Evolutionary conservation across 805 yeast genomes (phyloP), one percentile per base, ranked within the genome.

Genomic region (Kodamaea restingae): DNA sequence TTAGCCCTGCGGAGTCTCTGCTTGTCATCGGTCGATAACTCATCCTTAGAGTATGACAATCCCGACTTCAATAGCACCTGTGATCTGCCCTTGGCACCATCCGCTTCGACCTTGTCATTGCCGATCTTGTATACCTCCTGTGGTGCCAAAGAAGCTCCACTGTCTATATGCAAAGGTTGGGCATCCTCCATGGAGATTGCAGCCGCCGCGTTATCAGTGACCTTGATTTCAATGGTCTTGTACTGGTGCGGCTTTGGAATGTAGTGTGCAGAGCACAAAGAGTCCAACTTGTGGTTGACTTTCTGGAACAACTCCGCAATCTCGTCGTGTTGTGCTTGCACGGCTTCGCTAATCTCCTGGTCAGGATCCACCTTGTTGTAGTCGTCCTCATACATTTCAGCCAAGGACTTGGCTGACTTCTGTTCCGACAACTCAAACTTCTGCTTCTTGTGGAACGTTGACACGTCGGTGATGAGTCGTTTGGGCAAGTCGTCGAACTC

Each of bases 121-220:
- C 71, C 66, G 36, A 71, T 67, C 56, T 71, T 77, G 63, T 82
- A 93, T 7, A 93, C 72, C 63, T 91, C 98, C 66, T 91, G 98
- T 28, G 98, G 98, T 2, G 98, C 98, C 52, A 93, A 71, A 35
- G 84, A 76, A 10, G 81, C 68, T 15, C 81, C 86, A 24, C 76
- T 67, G 2, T 93, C 78, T 65, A 85, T 71, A 26, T 88, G 81
- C 42, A 87, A 71, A 36, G 98, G 98, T 65, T 88, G 97, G 1
- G 96, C 93, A 55, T 93, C 98, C 64, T 91, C 98, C 95, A 91
- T 86, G 2, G 82, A 56, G 36, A 93, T 82, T 2, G 95, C 75
- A 4, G 95, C 81, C 40, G 90, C 84, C 41, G 90, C 84, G 27
- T 51, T 54, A 41, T 65, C 71, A 24, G 54, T 57, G 27, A 88